These are phyloP conservation scores for Populus hybrid DNA, from an alignment of 441 rosid genomes.

Conservation along the genomic window DNA sequence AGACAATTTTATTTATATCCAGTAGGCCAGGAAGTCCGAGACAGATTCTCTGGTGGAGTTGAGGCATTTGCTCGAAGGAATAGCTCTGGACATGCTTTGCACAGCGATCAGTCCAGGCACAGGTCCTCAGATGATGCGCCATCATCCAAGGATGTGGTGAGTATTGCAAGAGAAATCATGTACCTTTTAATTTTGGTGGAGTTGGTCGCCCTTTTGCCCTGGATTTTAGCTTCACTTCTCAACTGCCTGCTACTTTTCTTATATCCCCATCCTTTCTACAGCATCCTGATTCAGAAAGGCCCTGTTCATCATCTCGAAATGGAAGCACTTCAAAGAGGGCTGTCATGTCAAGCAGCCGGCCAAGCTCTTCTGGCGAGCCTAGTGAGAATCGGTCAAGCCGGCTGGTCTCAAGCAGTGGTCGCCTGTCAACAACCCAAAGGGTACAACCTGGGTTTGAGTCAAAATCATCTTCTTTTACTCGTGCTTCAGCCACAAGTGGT, in stretches of 20 bases:
- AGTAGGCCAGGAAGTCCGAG: conserved; percentile 74
- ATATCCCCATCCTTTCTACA: conserved; percentile 18
- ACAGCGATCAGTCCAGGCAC: conserved; percentile 43
- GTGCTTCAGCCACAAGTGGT: conserved; percentile 47
- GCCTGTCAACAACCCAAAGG: conserved; percentile 65
- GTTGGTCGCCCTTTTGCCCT: background rate
- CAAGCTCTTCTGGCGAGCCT: conserved; percentile 75
- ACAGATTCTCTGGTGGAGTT: conserved; percentile 77
- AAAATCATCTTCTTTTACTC: conserved; percentile 52
- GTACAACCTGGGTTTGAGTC: conserved; percentile 51
- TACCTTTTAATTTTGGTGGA: background rate
- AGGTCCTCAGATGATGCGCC: conserved; percentile 59
- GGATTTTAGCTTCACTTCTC: background rate
- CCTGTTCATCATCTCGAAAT: conserved; percentile 54
- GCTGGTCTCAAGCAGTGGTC: conserved; percentile 51
- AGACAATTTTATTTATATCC: conserved; percentile 7
- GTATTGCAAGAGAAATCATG: conserved; percentile 29
- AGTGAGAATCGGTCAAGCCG: conserved; percentile 58
- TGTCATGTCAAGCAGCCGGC: conserved; percentile 54
- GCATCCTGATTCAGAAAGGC: conserved; percentile 58
- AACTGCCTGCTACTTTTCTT: background rate
- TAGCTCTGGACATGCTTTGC: conserved; percentile 45
- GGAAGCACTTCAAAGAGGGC: conserved; percentile 68
- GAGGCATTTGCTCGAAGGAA: conserved; percentile 80
- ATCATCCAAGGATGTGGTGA: conserved; percentile 46